Conservation (phyloP, 768 basidiomycete genomes). For the Macrolepiota fuliginosa region DNA sequence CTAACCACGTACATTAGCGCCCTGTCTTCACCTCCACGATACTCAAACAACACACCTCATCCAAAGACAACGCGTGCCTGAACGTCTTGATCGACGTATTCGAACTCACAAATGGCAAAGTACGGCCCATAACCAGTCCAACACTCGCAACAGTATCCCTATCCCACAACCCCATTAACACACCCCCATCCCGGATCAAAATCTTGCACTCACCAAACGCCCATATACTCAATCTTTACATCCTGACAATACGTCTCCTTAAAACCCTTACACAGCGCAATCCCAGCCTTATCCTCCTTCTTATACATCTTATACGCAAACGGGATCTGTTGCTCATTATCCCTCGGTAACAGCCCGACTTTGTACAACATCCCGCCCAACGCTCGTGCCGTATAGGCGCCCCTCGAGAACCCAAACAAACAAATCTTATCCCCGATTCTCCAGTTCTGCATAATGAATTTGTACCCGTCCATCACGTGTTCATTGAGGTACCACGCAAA, state of each 20-base stretch:
- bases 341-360: conserved; percentile 67
- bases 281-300: conserved; percentile 42
- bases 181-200: not conserved
- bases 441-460: conserved; percentile 79
- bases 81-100: conserved; percentile 68
- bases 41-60: conserved; percentile 52
- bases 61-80: conserved; percentile 74
- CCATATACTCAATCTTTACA: conserved; percentile 77
- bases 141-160: conserved; percentile 84
- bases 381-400: conserved; percentile 56
- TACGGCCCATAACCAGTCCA: conserved; percentile 56
- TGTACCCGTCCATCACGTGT: conserved; percentile 76
- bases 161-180: not conserved
- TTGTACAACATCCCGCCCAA: conserved; percentile 75
- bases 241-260: conserved; percentile 67
- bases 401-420: conserved; percentile 78
- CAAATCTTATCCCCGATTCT: conserved; percentile 71
- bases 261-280: conserved; percentile 58
- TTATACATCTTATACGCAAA: conserved; percentile 78
- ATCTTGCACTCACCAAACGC: conserved; percentile 57
- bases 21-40: not conserved
- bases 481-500: conserved; percentile 75
- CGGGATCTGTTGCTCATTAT: conserved; percentile 65
- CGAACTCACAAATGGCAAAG: conserved; percentile 64
- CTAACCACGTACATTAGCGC: conserved; percentile 28